phyloP scores from a whole-genome alignment of 2,329 filamentous ascomycete species.

The Monosporascus cannonballus region DNA sequence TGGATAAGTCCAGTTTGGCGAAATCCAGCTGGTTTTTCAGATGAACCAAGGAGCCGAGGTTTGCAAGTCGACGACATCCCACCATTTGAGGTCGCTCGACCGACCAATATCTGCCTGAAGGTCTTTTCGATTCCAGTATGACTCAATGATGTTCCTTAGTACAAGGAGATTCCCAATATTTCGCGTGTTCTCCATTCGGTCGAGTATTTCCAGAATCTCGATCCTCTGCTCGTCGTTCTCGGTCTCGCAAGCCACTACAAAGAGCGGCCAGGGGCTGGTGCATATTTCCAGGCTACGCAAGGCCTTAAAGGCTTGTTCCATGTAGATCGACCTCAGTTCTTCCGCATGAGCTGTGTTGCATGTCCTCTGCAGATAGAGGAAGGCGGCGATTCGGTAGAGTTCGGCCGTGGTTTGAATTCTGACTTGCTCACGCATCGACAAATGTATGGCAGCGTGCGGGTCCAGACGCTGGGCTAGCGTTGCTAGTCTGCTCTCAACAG shows the following conservation, averaged over 20 bases:
- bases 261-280: conserved; percentile 44
- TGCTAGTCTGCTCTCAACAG: conserved; percentile 19
- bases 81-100: conserved; percentile 29
- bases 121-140: conserved; percentile 40
- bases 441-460: conserved; percentile 20
- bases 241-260: conserved; percentile 40
- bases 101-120: conserved; percentile 28
- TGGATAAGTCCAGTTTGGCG: not conserved
- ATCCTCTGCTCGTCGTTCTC: conserved; percentile 35
- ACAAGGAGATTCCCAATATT: conserved; percentile 40
- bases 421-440: conserved; percentile 21
- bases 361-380: conserved; percentile 34
- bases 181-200: conserved; percentile 35
- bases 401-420: conserved; percentile 38
- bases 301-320: conserved; percentile 30
- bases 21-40: conserved; percentile 10
- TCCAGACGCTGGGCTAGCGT: conserved; percentile 22
- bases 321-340: conserved; percentile 21
- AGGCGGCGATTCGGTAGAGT: conserved; percentile 42
- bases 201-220: conserved; percentile 31
- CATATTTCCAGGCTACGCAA: conserved; percentile 33
- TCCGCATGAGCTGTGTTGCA: conserved; percentile 17
- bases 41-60: conserved; percentile 30
- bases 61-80: conserved; percentile 30
- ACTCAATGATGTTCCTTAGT: conserved; percentile 35